A percentile compares a stretch with the other conserved stretches of the same genome.
Conservation (phyloP, 1,284 basidiomycete genomes). For the Sphaerobolus stellatus region DNA sequence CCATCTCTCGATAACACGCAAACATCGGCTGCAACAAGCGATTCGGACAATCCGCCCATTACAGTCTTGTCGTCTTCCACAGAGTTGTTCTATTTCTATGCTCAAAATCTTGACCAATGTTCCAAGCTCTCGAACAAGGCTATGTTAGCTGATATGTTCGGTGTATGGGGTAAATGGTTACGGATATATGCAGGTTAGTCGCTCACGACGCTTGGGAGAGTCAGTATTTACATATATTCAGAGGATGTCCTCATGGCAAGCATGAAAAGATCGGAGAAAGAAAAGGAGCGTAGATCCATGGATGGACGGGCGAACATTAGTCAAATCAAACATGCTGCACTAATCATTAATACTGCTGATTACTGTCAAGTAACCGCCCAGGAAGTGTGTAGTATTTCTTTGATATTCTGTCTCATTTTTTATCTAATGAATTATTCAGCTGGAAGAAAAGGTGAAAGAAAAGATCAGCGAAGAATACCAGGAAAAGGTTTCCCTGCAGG, state of each 20-base stretch:
- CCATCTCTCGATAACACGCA: conserved; percentile 65
- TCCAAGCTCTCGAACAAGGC: conserved; percentile 82
- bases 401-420: background rate
- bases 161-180: conserved; percentile 90
- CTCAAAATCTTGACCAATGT: conserved; percentile 92
- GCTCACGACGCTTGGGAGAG: conserved; percentile 7
- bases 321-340: conserved; percentile 78
- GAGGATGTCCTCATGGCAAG: conserved; percentile 82
- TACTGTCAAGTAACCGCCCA: conserved; percentile 92
- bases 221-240: conserved; percentile 32
- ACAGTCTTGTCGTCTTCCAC: conserved; percentile 90
- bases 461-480: conserved; percentile 77
- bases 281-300: conserved; percentile 59
- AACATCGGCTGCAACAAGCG: conserved; percentile 27
- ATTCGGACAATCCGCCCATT: conserved; percentile 51
- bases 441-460: conserved; percentile 88
- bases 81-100: conserved; percentile 97
- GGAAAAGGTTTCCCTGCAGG: conserved; percentile 79
- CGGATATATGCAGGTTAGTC: conserved; percentile 83
- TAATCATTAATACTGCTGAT: conserved; percentile 95
- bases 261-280: conserved; percentile 59
- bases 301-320: conserved; percentile 75
- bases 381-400: conserved; percentile 52
- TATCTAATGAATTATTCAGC: conserved; percentile 42
- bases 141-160: conserved; percentile 76